These are phyloP conservation scores for Pelargonium myrrhifolium DNA, from an alignment of 441 rosid species.

Conservation along the genomic window DNA sequence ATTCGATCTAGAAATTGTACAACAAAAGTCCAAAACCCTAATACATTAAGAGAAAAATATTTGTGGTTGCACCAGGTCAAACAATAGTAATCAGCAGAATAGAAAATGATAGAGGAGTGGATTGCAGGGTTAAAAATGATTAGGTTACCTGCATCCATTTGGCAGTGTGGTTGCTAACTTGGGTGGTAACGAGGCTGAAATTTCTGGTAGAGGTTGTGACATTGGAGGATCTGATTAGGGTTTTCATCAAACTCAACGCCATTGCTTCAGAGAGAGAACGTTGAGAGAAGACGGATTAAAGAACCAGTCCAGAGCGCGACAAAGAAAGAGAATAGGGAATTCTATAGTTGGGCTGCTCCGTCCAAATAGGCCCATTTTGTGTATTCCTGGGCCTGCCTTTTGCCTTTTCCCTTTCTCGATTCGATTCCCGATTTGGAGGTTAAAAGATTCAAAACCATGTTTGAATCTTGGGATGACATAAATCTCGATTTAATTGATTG, in stretches of 20 bases:
- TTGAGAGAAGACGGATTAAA: background rate
- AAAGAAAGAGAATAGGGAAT: background rate
- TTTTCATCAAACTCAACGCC: constrained; percentile 55
- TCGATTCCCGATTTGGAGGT: no score
- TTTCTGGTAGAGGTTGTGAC: constrained; percentile 37
- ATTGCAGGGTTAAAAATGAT: background rate
- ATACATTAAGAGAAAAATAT: background rate
- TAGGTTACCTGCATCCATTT: constrained; percentile 94
- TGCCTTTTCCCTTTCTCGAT: no score
- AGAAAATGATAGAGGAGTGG: background rate
- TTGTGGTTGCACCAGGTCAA: background rate
- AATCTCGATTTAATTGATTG: no score
- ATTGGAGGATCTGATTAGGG: constrained; percentile 47
- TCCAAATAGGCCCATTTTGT: no score
- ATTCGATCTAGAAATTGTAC: background rate
- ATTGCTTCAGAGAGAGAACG: constrained; percentile 17
- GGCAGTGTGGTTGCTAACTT: constrained; percentile 71
- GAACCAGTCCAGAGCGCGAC: background rate
- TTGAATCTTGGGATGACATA: no score
- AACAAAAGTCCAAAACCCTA: background rate
- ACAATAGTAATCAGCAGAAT: background rate
- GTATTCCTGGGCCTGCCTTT: no score
- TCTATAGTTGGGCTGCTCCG: no score
- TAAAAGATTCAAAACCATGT: no score
- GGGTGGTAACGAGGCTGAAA: constrained; percentile 38